These are phyloP conservation scores for Crepidotus variabilis DNA, from an alignment of 768 basidiomycete species.

Conservation along the genomic window DNA sequence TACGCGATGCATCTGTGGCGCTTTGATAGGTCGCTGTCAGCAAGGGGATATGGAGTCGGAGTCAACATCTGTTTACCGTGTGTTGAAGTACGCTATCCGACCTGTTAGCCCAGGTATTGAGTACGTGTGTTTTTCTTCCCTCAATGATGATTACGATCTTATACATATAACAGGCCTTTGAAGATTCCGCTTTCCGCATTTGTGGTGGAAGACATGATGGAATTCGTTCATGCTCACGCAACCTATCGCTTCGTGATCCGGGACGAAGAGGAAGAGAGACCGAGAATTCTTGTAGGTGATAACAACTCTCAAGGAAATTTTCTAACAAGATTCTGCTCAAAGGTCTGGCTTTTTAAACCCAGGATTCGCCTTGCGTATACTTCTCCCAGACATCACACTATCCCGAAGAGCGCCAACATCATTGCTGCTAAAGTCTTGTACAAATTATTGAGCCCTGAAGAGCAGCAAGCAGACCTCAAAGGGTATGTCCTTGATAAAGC, in stretches of 20 bases:
- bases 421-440: constrained; percentile 82
- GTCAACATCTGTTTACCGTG: constrained; percentile 49
- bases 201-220: constrained; percentile 87
- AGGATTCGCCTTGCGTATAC: constrained; percentile 77
- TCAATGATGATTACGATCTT: constrained; percentile 1
- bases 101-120: constrained; percentile 58
- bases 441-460: constrained; percentile 67
- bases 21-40: constrained; percentile 70
- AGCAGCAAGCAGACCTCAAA: constrained; percentile 47
- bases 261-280: constrained; percentile 83
- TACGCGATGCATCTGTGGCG: constrained; percentile 80
- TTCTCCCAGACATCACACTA: constrained; percentile 45
- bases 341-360: constrained; percentile 97
- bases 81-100: constrained; percentile 83
- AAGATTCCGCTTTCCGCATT: constrained; percentile 78
- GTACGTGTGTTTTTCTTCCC: constrained; percentile 38
- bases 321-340: constrained; percentile 1
- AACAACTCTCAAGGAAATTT: not conserved
- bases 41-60: constrained; percentile 34
- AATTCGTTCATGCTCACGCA: constrained; percentile 88
- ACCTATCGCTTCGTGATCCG: constrained; percentile 87
- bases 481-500: constrained; percentile 31
- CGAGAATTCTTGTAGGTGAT: constrained; percentile 68
- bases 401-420: constrained; percentile 61
- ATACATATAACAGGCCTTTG: constrained; percentile 27